Base-by-base conservation (phyloP, 2,329 filamentous ascomycete species). In the Sporothrix humicola region DNA sequence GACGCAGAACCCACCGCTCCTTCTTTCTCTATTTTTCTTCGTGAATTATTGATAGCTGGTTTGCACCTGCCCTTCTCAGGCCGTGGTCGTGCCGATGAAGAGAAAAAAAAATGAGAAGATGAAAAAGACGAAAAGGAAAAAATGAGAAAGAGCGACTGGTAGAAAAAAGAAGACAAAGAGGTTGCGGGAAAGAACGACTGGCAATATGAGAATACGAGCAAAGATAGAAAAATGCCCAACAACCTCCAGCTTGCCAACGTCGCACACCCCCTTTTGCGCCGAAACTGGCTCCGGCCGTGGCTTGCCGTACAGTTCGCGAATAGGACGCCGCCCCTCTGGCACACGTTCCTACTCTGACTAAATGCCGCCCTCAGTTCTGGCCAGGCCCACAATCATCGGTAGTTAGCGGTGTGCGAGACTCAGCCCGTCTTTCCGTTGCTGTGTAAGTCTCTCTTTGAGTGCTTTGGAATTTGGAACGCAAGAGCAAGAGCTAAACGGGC, bases 261-360 rank as follows among this genome's bases (percentile, higher is more conserved):
- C 66, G 50, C 15, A 59, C 72, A 71, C 37, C 56, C 20, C 37
- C 37, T 37, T 56, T 44, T 37, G 23, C 44, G n/a, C 44, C 63
- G 56, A 61, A 23, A 46, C 52, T 52, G 56, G 46, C 9, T 8
- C 54, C 42, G n/a, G 37, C 37, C 17, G 26, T 69, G 23, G 48
- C 37, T 42, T 48, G 71, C 10, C 59, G 20, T 44, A 26, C 37
- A 31, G 48, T 15, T 65, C 72, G 26, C 72, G 72, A 73, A 73
- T 73, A 31, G 48, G 50, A 73, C 20, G 72, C 15, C 50, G 68
- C 56, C 58, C 68, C 52, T 68, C 23, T 58, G 58, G 10, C 72
- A 71, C 66, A 73, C 68, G 68, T 59, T 52, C 68, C 56, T 48
- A 8, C 50, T 58, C 23, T 59, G 44, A 52, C 48, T 56, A 63